Conservation (phyloP, 139 green algal genomes). For the Haematococcus lacustris region DNA sequence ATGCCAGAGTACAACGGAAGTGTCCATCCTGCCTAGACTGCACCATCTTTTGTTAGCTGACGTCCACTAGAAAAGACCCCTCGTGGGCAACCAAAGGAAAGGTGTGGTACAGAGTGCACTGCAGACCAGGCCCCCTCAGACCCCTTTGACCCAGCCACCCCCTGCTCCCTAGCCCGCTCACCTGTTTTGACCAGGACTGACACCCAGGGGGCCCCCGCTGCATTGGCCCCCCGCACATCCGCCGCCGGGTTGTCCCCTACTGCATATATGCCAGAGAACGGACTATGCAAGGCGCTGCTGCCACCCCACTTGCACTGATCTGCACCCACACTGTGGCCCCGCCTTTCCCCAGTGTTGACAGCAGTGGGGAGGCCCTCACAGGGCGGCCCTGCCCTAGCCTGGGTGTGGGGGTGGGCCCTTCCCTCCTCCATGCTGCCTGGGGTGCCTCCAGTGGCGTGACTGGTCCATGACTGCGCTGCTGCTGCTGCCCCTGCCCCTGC, state of each 20-base stretch:
- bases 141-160: not conserved
- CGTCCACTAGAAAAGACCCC: not conserved
- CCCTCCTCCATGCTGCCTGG: not conserved
- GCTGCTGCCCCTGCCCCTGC: constrained; percentile 1
- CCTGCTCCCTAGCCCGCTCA: constrained; percentile 18
- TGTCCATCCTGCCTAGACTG: not conserved
- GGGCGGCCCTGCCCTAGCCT: too few species aligned
- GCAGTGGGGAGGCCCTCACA: too few species aligned
- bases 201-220: constrained; percentile 60
- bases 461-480: not conserved
- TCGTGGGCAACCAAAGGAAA: not conserved
- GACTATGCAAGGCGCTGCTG: not conserved
- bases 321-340: not conserved
- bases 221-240: constrained; percentile 67
- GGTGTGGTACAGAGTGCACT: not conserved
- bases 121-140: not conserved
- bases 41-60: not conserved
- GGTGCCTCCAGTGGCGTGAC: not conserved
- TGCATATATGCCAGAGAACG: constrained; percentile 57
- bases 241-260: constrained; percentile 76
- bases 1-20: not conserved
- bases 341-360: not conserved
- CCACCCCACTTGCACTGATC: not conserved
- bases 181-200: constrained; percentile 74
- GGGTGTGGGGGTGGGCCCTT: too few species aligned